Evolutionary conservation across 805 yeast genomes (phyloP).

Genomic region (Jamesozyma jinghongensis): DNA sequence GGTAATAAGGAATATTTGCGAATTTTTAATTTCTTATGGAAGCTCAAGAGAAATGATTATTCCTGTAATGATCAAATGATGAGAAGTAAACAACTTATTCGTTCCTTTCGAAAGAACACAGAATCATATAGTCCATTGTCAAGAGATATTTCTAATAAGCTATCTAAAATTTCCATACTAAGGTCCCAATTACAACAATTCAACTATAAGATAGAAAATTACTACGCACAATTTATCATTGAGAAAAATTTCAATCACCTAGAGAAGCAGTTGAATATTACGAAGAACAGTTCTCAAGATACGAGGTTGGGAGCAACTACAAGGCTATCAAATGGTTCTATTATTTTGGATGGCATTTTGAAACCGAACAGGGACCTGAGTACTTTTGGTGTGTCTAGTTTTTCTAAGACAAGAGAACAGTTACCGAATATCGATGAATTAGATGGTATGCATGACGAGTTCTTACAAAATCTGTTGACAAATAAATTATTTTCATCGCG

Average conservation of each 20-base stretch:
- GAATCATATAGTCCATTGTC: constrained; percentile 17
- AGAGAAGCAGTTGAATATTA: constrained; percentile 29
- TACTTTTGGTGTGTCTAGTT: neutral
- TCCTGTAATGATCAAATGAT: constrained; percentile 45
- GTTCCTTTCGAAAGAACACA: constrained; percentile 18
- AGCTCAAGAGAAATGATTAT: constrained; percentile 53
- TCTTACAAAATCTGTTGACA: constrained; percentile 21
- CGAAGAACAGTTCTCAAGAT: constrained; percentile 23
- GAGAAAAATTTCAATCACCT: constrained; percentile 26
- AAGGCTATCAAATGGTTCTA: constrained; percentile 19
- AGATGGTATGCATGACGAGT: constrained; percentile 30
- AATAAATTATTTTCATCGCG: constrained; percentile 18
- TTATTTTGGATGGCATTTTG: constrained; percentile 23
- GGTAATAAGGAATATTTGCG: constrained; percentile 56
- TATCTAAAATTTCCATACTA: constrained; percentile 24
- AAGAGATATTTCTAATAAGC: constrained; percentile 23
- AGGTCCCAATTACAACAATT: constrained; percentile 31
- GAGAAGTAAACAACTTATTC: constrained; percentile 27
- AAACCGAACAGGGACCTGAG: constrained; percentile 24
- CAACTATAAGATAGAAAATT: constrained; percentile 26
- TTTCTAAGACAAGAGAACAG: constrained; percentile 1
- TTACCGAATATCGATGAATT: constrained; percentile 42
- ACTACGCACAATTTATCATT: constrained; percentile 27
- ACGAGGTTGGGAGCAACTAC: constrained; percentile 24
- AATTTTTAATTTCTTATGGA: constrained; percentile 81